phyloP scores from a whole-genome alignment of 495 filamentous ascomycete genomes.

The Baudoinia panamericana region DNA sequence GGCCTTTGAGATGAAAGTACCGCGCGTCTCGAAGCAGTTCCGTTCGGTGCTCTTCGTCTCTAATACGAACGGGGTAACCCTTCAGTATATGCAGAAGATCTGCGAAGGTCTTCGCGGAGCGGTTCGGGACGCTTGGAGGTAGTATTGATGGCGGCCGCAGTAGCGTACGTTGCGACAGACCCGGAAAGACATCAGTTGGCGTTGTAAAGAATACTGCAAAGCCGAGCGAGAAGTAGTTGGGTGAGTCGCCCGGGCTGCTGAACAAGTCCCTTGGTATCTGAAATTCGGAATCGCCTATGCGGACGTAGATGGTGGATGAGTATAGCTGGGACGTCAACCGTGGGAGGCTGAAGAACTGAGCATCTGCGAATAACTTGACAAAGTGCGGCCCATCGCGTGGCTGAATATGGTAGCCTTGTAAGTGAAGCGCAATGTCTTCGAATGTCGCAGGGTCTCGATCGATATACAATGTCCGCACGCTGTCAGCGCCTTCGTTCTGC shows the following conservation, averaged over 20 bases:
- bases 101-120: conserved; percentile 65
- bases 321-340: conserved; percentile 89
- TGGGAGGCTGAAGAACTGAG: conserved; percentile 89
- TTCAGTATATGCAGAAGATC: conserved; percentile 74
- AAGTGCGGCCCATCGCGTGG: conserved; percentile 77
- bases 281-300: conserved; percentile 74
- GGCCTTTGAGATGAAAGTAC: conserved; percentile 82
- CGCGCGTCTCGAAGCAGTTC: conserved; percentile 75
- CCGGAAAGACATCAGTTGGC: conserved; percentile 71
- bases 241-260: conserved; percentile 67
- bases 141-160: conserved; percentile 79
- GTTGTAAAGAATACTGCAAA: conserved; percentile 80
- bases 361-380: conserved; percentile 85
- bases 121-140: conserved; percentile 67
- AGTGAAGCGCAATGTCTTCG: conserved; percentile 73
- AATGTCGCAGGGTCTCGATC: conserved; percentile 90
- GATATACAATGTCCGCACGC: conserved; percentile 71
- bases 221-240: conserved; percentile 92
- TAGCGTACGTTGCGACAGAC: conserved; percentile 64
- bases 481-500: conserved; percentile 42
- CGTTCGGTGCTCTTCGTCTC: conserved; percentile 61
- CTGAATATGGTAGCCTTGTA: conserved; percentile 83
- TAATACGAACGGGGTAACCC: conserved; percentile 76
- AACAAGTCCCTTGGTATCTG: conserved; percentile 85
- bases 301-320: conserved; percentile 81